A percentile compares a stretch with the other conserved stretches of the same genome.
Evolutionary conservation across 1,284 basidiomycete species (phyloP).

Genomic region (Thelephora terrestris): DNA sequence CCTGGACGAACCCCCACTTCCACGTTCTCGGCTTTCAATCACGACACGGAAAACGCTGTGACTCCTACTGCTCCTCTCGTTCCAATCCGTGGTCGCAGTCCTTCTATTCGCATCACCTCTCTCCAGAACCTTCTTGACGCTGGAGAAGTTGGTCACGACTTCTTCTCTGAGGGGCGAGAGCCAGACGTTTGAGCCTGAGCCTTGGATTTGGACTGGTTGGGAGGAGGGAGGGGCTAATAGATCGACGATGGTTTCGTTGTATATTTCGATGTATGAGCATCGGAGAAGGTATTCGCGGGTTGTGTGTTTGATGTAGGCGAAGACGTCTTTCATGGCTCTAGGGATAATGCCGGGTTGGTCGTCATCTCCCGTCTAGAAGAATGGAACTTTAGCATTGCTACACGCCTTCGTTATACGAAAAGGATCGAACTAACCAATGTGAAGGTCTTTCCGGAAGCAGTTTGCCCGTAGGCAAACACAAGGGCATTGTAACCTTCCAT

Average conservation of each 20-base stretch:
- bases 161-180: constrained; percentile 78
- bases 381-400: not conserved
- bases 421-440: constrained; percentile 48
- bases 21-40: constrained; percentile 68
- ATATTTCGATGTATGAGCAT: constrained; percentile 93
- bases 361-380: constrained; percentile 54
- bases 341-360: constrained; percentile 92
- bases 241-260: constrained; percentile 91
- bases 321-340: constrained; percentile 80
- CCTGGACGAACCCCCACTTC: constrained; percentile 16
- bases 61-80: constrained; percentile 85
- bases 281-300: constrained; percentile 88
- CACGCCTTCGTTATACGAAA: not conserved
- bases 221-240: constrained; percentile 68
- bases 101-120: constrained; percentile 83
- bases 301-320: constrained; percentile 62
- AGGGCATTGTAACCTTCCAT: constrained; percentile 98
- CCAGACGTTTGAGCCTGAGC: constrained; percentile 44
- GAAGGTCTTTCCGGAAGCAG: constrained; percentile 88
- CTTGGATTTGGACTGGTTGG: constrained; percentile 64
- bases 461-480: constrained; percentile 89
- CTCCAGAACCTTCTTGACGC: constrained; percentile 76
- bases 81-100: constrained; percentile 96
- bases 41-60: constrained; percentile 91
- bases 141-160: constrained; percentile 83